Percentiles rank a stretch among this genome's conserved stretches.
phyloP scores from a whole-genome alignment of 257 asterid species.

The Echium plantagineum region DNA sequence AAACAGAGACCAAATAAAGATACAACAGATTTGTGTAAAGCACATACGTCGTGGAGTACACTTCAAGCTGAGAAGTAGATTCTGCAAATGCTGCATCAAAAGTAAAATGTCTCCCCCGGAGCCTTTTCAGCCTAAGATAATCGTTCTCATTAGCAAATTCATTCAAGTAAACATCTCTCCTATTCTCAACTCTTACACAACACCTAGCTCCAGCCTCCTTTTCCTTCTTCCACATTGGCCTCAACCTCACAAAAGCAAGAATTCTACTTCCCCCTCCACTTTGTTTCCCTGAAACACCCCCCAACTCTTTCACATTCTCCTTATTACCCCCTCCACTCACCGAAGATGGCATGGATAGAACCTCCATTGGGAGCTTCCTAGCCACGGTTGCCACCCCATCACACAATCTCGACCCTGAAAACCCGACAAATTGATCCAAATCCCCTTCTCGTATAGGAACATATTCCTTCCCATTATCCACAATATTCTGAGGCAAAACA shows the following conservation, averaged over 20 bases:
- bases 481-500: background rate
- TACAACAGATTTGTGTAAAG: background rate
- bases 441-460: background rate
- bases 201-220: conserved; percentile 47
- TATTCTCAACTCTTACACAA: conserved; percentile 41
- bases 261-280: conserved; percentile 29
- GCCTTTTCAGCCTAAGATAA: conserved; percentile 48
- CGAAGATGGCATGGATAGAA: conserved; percentile 14
- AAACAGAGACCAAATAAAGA: background rate
- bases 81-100: conserved; percentile 57
- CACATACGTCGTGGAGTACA: conserved; percentile 54
- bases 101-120: conserved; percentile 49
- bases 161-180: conserved; percentile 41
- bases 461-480: conserved; percentile 23
- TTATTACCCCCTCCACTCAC: conserved; percentile 20
- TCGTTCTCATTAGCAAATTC: conserved; percentile 44
- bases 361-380: conserved; percentile 38
- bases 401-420: conserved; percentile 24
- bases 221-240: conserved; percentile 52
- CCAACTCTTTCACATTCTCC: conserved; percentile 23
- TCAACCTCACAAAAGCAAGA: conserved; percentile 58
- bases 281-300: conserved; percentile 16
- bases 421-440: conserved; percentile 20
- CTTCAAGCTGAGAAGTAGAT: conserved; percentile 41
- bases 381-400: conserved; percentile 20